A percentile compares a stretch with the other conserved stretches of the same genome.
Conservation (phyloP, 805 yeast species). For the Kodamaea laetipori region DNA sequence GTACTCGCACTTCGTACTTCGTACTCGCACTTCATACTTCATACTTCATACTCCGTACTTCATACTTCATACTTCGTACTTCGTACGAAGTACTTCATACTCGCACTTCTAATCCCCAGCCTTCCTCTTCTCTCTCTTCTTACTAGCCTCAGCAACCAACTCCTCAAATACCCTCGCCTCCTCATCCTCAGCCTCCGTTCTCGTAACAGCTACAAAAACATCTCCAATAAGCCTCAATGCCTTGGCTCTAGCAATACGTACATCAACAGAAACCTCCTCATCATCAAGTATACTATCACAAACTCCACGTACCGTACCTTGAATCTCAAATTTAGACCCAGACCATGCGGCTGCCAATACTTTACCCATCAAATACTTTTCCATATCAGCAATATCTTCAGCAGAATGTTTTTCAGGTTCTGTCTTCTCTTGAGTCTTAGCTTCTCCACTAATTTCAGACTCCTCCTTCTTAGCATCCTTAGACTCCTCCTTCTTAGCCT, state of each 20-base stretch:
- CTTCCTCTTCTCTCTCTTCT: conserved; percentile 42
- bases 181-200: conserved; percentile 70
- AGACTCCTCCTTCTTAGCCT: conserved; percentile 18
- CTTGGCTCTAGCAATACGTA: conserved; percentile 61
- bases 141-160: conserved; percentile 52
- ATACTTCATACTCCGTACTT: too few relatives aligned
- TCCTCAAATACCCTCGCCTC: conserved; percentile 81
- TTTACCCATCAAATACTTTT: conserved; percentile 74
- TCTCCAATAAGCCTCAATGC: conserved; percentile 61
- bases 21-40: too few relatives aligned
- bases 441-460: conserved; percentile 16
- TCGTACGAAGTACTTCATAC: too few relatives aligned
- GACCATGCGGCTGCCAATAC: conserved; percentile 85
- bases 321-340: conserved; percentile 77
- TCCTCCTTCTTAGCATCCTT: conserved; percentile 21
- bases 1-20: too few relatives aligned
- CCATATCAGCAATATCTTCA: conserved; percentile 70
- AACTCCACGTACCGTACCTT: conserved; percentile 68
- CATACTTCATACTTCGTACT: too few relatives aligned
- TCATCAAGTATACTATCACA: conserved; percentile 69
- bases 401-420: conserved; percentile 47
- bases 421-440: conserved; percentile 6
- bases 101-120: conserved; percentile 5
- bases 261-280: conserved; percentile 47
- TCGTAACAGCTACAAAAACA: conserved; percentile 57